Evolutionary conservation across 2,329 filamentous ascomycete genomes (phyloP), one percentile per base, ranked within the genome.

Genomic region (Thermoascus crustaceus): DNA sequence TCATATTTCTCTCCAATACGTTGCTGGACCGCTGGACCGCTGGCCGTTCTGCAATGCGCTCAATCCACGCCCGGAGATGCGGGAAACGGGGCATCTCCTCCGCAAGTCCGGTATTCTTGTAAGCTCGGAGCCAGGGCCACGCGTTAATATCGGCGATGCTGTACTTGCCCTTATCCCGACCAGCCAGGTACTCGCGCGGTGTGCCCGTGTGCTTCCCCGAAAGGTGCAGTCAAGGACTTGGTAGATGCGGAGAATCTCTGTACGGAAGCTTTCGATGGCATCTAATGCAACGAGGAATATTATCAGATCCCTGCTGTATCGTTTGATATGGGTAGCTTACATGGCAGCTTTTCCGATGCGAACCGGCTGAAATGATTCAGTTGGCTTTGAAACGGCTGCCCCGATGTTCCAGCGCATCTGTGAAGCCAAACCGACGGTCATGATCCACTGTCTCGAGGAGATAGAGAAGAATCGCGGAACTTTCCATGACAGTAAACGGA

Each of bases 171-270:
- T 67, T 67, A 1, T 68, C 69, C 7, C 65, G 64, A 1, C 71
- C 72, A 13, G 69, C 71, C 2, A 75, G 56, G 41, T 73, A 75
- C 5, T 75, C 69, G 8, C 66, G 54, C 8, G 64, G 60, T 39
- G 66, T 53, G 9, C 64, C 68, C 2, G 61, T 66, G 48, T 68
- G 73, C 44, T 71, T 72, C 9, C 72, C 72, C 0, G 60, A 66
- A 1, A 74, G 56, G 7, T 64, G 69, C 38, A 73, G 69, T 74
- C 71, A n/a, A 74, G 60, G n/a, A 75, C 72, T 33, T 68, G 69
- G 44, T 61, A 73, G 7, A 73, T 65, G 4, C 71, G 64, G 2
- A 71, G 55, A 2, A 64, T 69, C 47, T 74, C 70, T 34, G 72
- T 73, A 32, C 53, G 58, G 62, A 69, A 75, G 22, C 69, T 64